Percentiles rank a stretch among this genome's conserved stretches.
Conservation (phyloP, 768 basidiomycete species). For the Dentipellis fragilis region DNA sequence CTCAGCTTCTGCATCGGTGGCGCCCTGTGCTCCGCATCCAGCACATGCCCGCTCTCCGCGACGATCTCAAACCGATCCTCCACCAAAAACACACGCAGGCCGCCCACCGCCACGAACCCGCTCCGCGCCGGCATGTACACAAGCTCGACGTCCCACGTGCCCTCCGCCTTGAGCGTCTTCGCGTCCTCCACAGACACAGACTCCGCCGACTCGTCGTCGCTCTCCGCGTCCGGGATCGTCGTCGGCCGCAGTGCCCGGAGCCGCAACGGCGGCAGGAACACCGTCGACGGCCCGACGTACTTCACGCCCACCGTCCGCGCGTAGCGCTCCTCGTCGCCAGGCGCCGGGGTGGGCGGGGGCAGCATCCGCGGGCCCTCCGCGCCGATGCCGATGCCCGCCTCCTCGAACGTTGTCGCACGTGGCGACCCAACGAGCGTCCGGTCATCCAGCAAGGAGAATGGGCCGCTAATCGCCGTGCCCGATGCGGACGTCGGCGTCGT, state of each 20-base stretch:
- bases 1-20: slow-evolving; percentile 35
- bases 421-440: slow-evolving; percentile 8
- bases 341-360: slow-evolving; percentile 5
- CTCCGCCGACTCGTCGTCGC: slow-evolving; percentile 10
- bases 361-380: background rate
- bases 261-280: slow-evolving; percentile 26
- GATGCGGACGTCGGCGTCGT: background rate
- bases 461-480: background rate
- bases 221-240: slow-evolving; percentile 9
- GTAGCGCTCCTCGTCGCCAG: slow-evolving; percentile 7
- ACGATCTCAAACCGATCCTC: slow-evolving; percentile 40
- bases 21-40: slow-evolving; percentile 12
- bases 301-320: slow-evolving; percentile 5
- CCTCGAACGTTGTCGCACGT: background rate
- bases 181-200: slow-evolving; percentile 1
- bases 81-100: slow-evolving; percentile 58
- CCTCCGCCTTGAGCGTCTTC: slow-evolving; percentile 26
- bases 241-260: slow-evolving; percentile 14
- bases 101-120: slow-evolving; percentile 60
- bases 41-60: slow-evolving; percentile 14
- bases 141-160: slow-evolving; percentile 51
- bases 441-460: slow-evolving; percentile 1
- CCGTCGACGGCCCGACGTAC: slow-evolving; percentile 40
- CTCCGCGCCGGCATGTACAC: slow-evolving; percentile 45
- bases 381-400: background rate